Evolutionary conservation across 2,329 filamentous ascomycete genomes (phyloP), one percentile per base, ranked within the genome.

Genomic region (Colletotrichum falcatum): DNA sequence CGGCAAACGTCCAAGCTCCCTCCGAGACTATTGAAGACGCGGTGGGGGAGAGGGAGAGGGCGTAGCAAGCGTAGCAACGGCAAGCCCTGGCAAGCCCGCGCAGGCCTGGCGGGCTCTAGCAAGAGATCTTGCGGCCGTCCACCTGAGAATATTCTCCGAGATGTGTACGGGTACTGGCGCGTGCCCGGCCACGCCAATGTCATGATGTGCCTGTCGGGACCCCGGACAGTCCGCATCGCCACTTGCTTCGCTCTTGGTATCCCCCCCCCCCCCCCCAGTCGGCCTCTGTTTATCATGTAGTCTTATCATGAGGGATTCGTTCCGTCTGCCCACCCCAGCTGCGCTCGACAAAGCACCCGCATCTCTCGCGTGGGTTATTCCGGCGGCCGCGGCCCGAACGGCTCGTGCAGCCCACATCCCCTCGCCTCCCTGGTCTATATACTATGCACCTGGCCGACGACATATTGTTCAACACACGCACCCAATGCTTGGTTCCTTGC

Each of bases 121-220:
- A n/a, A n/a, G n/a, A n/a, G n/a, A n/a, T n/a, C n/a, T n/a, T n/a
- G n/a, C n/a, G n/a, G n/a, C n/a, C n/a, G 26, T n/a, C 12, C 48
- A 37, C 59, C 53, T 49, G 48, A 63, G 3, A 48, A 55, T 39
- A 48, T 54, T 55, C 37, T 37, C 48, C 37, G 37, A 60, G 39
- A 46, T 11, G 2, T 5, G n/a, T 46, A 12, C 8, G 44, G 44
- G 23, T 23, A 12, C 42, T n/a, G 44, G 44, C 5, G 9, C n/a
- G 44, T 23, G 7, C n/a, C n/a, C n/a, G n/a, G n/a, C n/a, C n/a
- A n/a, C n/a, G n/a, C 20, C 20, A 46, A 11, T 3, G 23, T 4
- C 5, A 48, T 28, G 28, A 18, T 18, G 12, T n/a, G 12, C 11
- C 20, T 20, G 28, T n/a, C 9, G 18, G 20, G 12, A 20, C 18